Conservation (phyloP, 1,284 basidiomycete species). For the Leccinum pallidistipes region DNA sequence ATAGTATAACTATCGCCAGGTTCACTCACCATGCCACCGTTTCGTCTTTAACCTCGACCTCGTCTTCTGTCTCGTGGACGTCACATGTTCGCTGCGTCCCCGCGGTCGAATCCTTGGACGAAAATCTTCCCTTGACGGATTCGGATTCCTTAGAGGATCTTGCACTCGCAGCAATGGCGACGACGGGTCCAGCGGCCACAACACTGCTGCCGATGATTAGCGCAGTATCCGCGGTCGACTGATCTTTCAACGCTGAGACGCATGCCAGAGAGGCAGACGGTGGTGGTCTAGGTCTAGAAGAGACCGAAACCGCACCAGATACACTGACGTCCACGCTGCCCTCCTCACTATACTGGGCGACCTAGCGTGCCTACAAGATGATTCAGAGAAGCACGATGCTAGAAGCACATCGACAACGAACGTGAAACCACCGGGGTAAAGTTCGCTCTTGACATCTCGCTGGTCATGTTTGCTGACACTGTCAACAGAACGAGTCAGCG, state of each 20-base stretch:
- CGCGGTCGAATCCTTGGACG: neutral
- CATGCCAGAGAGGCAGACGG: neutral
- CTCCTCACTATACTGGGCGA: neutral
- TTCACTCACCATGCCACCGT: slow-evolving; percentile 8
- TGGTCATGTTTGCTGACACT: neutral
- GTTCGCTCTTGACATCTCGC: slow-evolving; percentile 5
- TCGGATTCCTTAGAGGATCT: neutral
- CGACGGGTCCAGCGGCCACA: neutral
- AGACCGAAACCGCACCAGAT: neutral
- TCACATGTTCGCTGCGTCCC: neutral
- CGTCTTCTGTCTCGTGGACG: neutral
- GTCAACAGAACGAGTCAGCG: neutral
- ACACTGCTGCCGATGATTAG: neutral
- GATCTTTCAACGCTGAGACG: neutral
- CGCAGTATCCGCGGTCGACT: neutral
- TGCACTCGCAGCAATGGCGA: neutral
- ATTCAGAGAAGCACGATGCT: slow-evolving; percentile 5
- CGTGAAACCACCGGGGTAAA: neutral
- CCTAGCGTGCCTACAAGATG: slow-evolving; percentile 8
- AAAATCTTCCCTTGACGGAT: neutral
- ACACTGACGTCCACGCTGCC: neutral
- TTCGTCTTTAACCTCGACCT: neutral
- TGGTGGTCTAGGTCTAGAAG: no score
- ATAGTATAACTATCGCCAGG: neutral
- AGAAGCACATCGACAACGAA: slow-evolving; percentile 11